Conservation (phyloP, 176 grass and related monocot species). For the Eragrostis nindensis region DNA sequence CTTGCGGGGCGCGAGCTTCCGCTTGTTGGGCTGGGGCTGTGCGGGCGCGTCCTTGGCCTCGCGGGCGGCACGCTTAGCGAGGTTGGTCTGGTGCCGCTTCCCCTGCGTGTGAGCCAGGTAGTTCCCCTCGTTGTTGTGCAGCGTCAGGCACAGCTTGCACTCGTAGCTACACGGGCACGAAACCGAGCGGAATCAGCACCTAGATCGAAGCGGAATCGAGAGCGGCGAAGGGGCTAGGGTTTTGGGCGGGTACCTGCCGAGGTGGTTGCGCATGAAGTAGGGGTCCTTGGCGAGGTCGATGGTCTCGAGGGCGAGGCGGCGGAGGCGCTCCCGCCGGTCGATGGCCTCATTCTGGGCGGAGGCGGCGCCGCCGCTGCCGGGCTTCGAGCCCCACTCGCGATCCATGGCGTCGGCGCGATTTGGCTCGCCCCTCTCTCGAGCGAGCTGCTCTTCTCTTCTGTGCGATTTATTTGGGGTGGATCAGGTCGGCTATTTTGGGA, state of each 20-base stretch:
- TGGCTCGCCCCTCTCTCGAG: not conserved
- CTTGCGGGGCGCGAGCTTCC: conserved; percentile 80
- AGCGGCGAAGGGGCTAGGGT: conserved; percentile 32
- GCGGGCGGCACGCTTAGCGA: conserved; percentile 91
- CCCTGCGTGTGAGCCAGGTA: conserved; percentile 97
- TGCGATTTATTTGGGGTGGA: not conserved
- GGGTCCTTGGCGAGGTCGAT: conserved; percentile 99
- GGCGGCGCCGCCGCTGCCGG: conserved; percentile 89
- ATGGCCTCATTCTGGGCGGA: conserved; percentile 94
- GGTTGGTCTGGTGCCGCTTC: conserved; percentile 97
- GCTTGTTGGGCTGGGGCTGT: conserved; percentile 96
- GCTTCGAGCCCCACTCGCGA: conserved; percentile 95
- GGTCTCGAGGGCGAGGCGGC: conserved; percentile 92
- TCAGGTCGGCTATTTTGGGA: conserved; percentile 14
- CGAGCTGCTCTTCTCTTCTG: not conserved
- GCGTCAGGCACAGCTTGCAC: conserved; percentile 91
- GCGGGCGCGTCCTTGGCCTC: conserved; percentile 91
- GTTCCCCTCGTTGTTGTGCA: conserved; percentile 99
- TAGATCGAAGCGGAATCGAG: conserved; percentile 1
- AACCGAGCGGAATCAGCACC: conserved; percentile 14
- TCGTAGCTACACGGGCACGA: conserved; percentile 61
- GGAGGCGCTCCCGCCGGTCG: conserved; percentile 92
- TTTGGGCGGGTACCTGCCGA: conserved; percentile 68
- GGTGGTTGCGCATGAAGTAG: conserved; percentile 99
- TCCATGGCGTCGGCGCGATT: conserved; percentile 68